Base-by-base conservation (phyloP, 2,329 filamentous ascomycete genomes). In the Cladosporium sp. region DNA sequence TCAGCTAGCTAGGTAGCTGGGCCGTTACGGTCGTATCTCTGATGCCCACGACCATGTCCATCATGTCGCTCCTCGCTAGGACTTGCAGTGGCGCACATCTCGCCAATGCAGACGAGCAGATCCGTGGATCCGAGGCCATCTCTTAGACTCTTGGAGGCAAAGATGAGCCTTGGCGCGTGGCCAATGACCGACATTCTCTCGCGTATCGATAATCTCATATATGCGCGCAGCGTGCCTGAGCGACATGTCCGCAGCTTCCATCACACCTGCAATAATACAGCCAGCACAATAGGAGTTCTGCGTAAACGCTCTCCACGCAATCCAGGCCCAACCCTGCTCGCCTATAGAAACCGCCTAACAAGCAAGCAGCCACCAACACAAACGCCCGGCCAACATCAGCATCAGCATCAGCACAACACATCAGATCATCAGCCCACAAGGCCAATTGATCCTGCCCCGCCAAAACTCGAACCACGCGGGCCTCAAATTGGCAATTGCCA, bases 91-190 rank as follows among this genome's bases (percentile, higher is more conserved):
- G 52, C 52, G 52, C 52, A 21, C 30, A 55, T 55, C 52, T 34
- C 52, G 52, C 52, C 52, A 55, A 55, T 55, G 52, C 52, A 55
- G 28, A 55, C 18, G 52, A 55, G 52, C 52, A 55, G 52, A 55
- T 55, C 52, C 52, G 52, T 55, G 52, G 41, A 55, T 55, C 52
- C 52, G 52, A 55, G 52, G 52, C 52, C 52, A 55, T 55, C 52
- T 55, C 52, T 34, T 55, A 47, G 41, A 21, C n/a, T 47, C 41
- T 47, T 47, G 41, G 41, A 47, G 38, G 28, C 18, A 32, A 28
- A 34, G 52, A 18, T 55, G 52, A 8, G 52, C 52, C 28, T 55
- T 55, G 41, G 41, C 52, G 15, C 8, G 18, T 55, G 52, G 28
- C 52, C 52, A 34, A 55, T 55, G 52, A 14, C 28, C 26, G 30